A percentile compares a stretch with the other conserved stretches of the same genome.
Conservation (phyloP, 768 basidiomycete species). For the Coprinellus aureogranulatus region DNA sequence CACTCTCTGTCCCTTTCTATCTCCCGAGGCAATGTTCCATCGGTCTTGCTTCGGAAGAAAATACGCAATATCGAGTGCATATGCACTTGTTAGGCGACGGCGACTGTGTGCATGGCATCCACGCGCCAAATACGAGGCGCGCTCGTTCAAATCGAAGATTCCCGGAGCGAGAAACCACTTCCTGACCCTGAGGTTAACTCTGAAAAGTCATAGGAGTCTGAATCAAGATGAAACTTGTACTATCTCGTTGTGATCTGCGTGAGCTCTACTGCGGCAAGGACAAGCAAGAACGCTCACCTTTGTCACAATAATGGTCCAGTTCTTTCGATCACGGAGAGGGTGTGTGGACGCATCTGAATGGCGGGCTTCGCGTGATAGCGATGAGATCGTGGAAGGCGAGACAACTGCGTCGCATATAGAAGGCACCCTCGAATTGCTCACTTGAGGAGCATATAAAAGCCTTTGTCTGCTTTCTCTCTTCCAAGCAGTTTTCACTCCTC, state of each 20-base stretch:
- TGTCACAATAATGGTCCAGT: neutral
- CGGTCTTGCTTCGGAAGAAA: too few species aligned
- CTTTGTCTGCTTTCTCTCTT: neutral
- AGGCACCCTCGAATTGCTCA: neutral
- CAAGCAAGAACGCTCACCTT: constrained; percentile 1
- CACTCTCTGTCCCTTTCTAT: too few species aligned
- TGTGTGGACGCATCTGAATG: too few species aligned
- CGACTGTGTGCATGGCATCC: too few species aligned
- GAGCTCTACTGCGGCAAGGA: neutral
- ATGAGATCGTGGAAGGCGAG: neutral
- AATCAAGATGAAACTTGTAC: constrained; percentile 9
- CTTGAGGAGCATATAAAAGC: neutral
- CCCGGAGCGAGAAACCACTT: neutral
- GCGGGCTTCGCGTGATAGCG: neutral
- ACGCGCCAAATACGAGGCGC: too few species aligned
- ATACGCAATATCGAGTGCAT: too few species aligned
- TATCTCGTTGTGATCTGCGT: constrained; percentile 2
- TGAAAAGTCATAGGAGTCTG: constrained; percentile 4
- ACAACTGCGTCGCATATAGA: neutral
- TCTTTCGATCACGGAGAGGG: neutral
- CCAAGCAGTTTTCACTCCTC: neutral
- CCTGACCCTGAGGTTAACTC: neutral
- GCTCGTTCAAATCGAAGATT: too few species aligned
- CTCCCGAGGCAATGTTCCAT: too few species aligned
- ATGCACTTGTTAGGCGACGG: too few species aligned